phyloP scores from a whole-genome alignment of 208 protist species.

The Endotrypanum monterogeii region DNA sequence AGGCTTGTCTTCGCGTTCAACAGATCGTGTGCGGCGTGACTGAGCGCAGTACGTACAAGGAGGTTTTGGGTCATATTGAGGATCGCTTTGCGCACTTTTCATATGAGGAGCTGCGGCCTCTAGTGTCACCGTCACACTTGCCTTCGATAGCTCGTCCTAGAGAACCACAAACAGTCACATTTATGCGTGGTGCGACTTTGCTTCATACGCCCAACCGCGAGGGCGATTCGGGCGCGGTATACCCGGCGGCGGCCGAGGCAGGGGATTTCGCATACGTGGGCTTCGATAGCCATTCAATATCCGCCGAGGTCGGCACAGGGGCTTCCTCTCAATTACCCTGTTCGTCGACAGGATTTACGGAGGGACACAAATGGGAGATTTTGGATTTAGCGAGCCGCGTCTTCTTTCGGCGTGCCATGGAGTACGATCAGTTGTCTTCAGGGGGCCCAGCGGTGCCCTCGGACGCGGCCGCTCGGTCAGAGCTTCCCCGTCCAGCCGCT shows the following conservation, averaged over 20 bases:
- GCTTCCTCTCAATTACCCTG: constrained; percentile 6
- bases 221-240: neutral
- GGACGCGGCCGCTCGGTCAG: constrained; percentile 1
- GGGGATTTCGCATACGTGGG: neutral
- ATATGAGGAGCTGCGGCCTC: constrained; percentile 33
- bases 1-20: constrained; percentile 22
- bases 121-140: constrained; percentile 42
- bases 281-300: neutral
- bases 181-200: constrained; percentile 36
- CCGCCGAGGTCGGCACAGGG: neutral
- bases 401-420: constrained; percentile 19
- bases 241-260: neutral
- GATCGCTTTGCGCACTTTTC: constrained; percentile 43
- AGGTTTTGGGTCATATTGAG: constrained; percentile 59
- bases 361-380: constrained; percentile 26
- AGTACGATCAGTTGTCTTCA: no score
- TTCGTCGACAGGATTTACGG: constrained; percentile 20
- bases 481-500: constrained; percentile 1
- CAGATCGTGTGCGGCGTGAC: constrained; percentile 32
- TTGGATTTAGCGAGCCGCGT: constrained; percentile 9
- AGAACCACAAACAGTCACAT: constrained; percentile 34
- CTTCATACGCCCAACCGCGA: neutral
- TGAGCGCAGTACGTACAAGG: constrained; percentile 36
- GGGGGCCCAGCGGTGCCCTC: neutral
- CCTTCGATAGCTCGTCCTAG: constrained; percentile 43